Evolutionary conservation across 345 rosid species (phyloP), one percentile per base, ranked within the genome.

Genomic region (Euphorbia peplus): DNA sequence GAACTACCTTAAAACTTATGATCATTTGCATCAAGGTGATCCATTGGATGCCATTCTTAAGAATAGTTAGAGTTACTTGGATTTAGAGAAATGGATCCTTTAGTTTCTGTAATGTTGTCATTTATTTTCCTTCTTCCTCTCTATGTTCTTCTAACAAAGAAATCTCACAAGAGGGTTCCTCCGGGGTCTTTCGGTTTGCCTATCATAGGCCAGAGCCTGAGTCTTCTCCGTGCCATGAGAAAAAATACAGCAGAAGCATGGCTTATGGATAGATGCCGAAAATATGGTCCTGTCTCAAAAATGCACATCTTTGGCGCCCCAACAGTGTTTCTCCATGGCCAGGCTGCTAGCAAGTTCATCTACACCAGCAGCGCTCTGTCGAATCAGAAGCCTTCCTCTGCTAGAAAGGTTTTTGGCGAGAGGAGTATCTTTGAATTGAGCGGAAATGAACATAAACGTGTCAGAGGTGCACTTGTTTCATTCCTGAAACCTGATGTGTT

Each of bases 161-260:
- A 26, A 41, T 10, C 57, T 7, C 62, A 75, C n/a, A 76, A 65
- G 68, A 69, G 15, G 12, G 61, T 81, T 25, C 84, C 84, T 28
- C 84, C 83, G 3, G 83, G 84, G 41, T 78, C 81, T 11, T 8
- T 83, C 29, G 83, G 84, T 3, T 9, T 76, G 0, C 87, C 80
- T 25, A 5, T 81, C 2, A 74, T 81, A 25, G 78, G 87, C 57
- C 80, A 79, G 60, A 76, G 78, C 69, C 61, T 81, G 0, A 9
- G 66, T 21, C 62, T 84, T 6, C 76, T 81, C 22, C 15, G 29
- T 1, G 72, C 83, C 52, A 4, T 72, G 82, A 64, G 37, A 1
- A 18, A 47, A n/a, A 76, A 76, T 59, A 67, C 58, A 2, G 66
- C 64, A 6, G 81, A 80, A 51, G 25, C 72, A 60, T 80, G 85